These are phyloP conservation scores for Rhizoclosmatium sp. DNA, from an alignment of 192 early-diverging fungal genomes.

Conservation along the genomic window DNA sequence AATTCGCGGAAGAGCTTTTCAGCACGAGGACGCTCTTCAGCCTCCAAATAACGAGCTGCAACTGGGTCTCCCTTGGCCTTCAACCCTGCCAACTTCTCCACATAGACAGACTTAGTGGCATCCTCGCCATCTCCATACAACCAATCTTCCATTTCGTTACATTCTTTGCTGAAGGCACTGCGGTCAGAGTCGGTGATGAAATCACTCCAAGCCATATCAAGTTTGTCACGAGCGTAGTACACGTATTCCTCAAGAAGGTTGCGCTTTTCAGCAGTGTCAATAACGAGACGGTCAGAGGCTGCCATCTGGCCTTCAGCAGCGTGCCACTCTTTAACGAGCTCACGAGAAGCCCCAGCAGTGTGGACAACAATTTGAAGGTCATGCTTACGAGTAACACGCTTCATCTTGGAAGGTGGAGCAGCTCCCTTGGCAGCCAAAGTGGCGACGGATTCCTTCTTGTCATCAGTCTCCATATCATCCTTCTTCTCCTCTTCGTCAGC, in stretches of 20 bases:
- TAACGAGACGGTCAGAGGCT: constrained; percentile 84
- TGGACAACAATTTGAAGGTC: constrained; percentile 77
- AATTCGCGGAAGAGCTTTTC: constrained; percentile 82
- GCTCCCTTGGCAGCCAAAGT: background rate
- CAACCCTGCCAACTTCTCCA: constrained; percentile 80
- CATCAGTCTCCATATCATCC: constrained; percentile 47
- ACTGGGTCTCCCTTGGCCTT: constrained; percentile 85
- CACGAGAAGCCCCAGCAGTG: constrained; percentile 66
- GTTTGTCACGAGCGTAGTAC: constrained; percentile 91
- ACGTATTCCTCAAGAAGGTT: constrained; percentile 99
- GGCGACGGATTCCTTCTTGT: constrained; percentile 21
- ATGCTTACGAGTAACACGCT: constrained; percentile 90
- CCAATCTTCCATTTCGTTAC: constrained; percentile 94
- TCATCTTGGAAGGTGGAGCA: constrained; percentile 75
- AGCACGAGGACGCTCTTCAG: constrained; percentile 85
- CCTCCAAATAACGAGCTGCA: constrained; percentile 80
- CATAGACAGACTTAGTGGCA: constrained; percentile 87
- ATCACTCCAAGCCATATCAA: constrained; percentile 75
- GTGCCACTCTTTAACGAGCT: constrained; percentile 68
- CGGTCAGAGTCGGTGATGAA: constrained; percentile 79
- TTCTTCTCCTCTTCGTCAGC: constrained; percentile 78
- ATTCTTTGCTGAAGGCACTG: constrained; percentile 69
- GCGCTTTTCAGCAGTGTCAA: constrained; percentile 91
- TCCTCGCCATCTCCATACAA: constrained; percentile 94
- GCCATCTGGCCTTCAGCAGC: constrained; percentile 88